Percentiles rank a stretch among this genome's conserved stretches.
These are phyloP conservation scores for Auricularia sp. DNA, from an alignment of 768 basidiomycete genomes.

Conservation along the genomic window DNA sequence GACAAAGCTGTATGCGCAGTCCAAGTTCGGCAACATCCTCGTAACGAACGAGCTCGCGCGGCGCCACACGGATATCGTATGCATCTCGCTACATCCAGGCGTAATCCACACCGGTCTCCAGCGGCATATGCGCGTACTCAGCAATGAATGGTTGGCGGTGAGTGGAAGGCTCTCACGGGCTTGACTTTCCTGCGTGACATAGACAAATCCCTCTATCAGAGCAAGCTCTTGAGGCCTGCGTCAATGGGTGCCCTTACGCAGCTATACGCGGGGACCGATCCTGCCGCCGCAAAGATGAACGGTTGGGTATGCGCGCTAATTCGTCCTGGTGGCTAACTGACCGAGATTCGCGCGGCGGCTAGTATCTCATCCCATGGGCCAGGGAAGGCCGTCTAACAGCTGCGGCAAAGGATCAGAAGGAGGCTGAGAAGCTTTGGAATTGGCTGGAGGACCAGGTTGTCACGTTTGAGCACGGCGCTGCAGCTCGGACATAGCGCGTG, in stretches of 20 bases:
- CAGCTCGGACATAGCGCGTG: too few species aligned
- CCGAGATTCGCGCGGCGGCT: neutral
- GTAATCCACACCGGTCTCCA: slow-evolving; percentile 23
- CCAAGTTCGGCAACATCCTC: slow-evolving; percentile 23
- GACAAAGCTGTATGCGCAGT: neutral
- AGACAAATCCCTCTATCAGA: too few species aligned
- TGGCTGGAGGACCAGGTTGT: slow-evolving; percentile 38
- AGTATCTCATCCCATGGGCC: slow-evolving; percentile 43
- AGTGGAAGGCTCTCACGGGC: neutral
- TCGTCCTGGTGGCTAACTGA: neutral
- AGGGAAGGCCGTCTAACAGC: slow-evolving; percentile 24
- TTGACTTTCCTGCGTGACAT: too few species aligned
- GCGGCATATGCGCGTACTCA: neutral
- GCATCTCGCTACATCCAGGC: slow-evolving; percentile 38
- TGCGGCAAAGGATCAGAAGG: slow-evolving; percentile 25
- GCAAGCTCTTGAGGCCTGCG: slow-evolving; percentile 19
- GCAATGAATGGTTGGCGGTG: slow-evolving; percentile 9
- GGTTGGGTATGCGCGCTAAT: slow-evolving; percentile 21
- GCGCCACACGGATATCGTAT: slow-evolving; percentile 31
- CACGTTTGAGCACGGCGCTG: too few species aligned
- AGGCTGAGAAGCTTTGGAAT: slow-evolving; percentile 32
- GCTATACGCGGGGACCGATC: slow-evolving; percentile 28
- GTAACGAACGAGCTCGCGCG: slow-evolving; percentile 30
- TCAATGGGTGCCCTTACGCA: slow-evolving; percentile 29
- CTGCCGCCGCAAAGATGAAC: slow-evolving; percentile 22